Percentiles rank a stretch among this genome's conserved stretches.
phyloP scores from a whole-genome alignment of 257 asterid species.

The Sherardia arvensis region DNA sequence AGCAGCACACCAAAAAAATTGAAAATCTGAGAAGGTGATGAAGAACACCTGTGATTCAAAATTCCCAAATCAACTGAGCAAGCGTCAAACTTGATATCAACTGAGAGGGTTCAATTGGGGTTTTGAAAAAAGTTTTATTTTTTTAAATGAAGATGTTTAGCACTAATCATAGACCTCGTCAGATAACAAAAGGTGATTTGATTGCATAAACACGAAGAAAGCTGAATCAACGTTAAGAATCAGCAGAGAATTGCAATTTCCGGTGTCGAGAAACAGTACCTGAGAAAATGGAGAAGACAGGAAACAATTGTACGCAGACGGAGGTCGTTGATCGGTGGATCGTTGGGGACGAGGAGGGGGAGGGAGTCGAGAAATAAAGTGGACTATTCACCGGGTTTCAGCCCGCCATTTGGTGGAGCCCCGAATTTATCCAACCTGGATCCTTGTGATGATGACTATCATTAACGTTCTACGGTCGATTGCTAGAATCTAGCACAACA shows the following conservation, averaged over 20 bases:
- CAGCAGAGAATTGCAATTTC: conserved; percentile 13
- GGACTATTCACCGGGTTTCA: conserved; percentile 24
- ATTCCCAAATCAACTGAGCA: conserved; percentile 28
- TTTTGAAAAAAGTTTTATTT: too few species aligned
- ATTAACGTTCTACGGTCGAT: background rate
- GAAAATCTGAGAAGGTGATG: conserved; percentile 43
- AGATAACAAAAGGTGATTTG: conserved; percentile 3
- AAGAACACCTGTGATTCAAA: conserved; percentile 32
- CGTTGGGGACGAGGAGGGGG: conserved; percentile 30
- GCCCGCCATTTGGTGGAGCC: conserved; percentile 18
- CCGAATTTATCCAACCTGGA: conserved; percentile 13
- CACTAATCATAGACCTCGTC: conserved; percentile 3
- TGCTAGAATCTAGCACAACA: background rate
- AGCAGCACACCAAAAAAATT: too few species aligned
- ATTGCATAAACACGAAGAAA: conserved; percentile 12
- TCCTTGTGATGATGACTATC: background rate
- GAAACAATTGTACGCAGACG: conserved; percentile 9
- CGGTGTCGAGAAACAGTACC: conserved; percentile 5
- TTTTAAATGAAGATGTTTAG: too few species aligned
- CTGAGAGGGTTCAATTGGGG: conserved; percentile 69
- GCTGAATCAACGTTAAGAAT: background rate
- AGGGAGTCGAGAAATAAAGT: conserved; percentile 45
- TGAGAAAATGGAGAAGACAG: conserved; percentile 3
- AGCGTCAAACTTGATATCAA: conserved; percentile 26
- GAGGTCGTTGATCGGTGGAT: conserved; percentile 36